Percentiles rank a stretch among this genome's conserved stretches.
phyloP scores from a whole-genome alignment of 2,329 filamentous ascomycete genomes.

The Boeremia exigua region DNA sequence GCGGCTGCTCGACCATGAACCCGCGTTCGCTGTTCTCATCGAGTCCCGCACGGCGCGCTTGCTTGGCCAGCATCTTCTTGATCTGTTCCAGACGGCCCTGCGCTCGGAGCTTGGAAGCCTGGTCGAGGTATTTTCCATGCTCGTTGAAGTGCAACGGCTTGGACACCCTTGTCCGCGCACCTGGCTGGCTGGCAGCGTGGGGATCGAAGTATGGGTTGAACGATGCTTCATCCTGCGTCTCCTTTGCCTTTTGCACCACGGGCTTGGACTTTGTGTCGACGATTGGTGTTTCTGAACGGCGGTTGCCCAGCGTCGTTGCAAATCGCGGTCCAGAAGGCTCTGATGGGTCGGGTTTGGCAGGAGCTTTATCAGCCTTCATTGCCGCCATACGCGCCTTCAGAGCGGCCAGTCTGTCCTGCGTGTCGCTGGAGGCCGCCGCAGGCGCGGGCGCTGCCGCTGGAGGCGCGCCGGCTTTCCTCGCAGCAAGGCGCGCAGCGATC shows the following conservation, averaged over 20 bases:
- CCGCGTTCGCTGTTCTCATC: conserved; percentile 94
- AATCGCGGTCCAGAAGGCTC: conserved; percentile 59
- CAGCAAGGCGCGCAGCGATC: conserved; percentile 43
- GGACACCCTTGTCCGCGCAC: conserved; percentile 66
- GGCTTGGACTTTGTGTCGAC: conserved; percentile 38
- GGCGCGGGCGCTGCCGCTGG: conserved; percentile 19
- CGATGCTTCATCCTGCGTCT: conserved; percentile 61
- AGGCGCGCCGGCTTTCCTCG: conserved; percentile 28
- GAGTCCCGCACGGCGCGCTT: conserved; percentile 87
- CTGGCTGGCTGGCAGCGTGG: conserved; percentile 61
- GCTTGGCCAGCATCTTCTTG: conserved; percentile 89
- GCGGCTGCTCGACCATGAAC: conserved; percentile 82
- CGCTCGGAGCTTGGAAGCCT: conserved; percentile 85
- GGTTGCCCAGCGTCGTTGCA: conserved; percentile 61
- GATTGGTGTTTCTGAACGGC: conserved; percentile 52
- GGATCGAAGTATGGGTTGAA: conserved; percentile 87
- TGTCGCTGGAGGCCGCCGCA: conserved; percentile 13
- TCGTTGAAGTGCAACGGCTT: conserved; percentile 88
- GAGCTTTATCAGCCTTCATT: conserved; percentile 67
- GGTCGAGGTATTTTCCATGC: conserved; percentile 96
- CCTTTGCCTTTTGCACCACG: conserved; percentile 46
- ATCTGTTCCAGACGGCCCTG: conserved; percentile 91
- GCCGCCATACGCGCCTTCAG: conserved; percentile 38
- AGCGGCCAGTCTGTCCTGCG: conserved; percentile 19
- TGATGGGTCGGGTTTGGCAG: conserved; percentile 49